A percentile compares a stretch with the other conserved stretches of the same genome.
These are phyloP conservation scores for Picochlorum sp. DNA, from an alignment of 139 green algal species.

Conservation along the genomic window DNA sequence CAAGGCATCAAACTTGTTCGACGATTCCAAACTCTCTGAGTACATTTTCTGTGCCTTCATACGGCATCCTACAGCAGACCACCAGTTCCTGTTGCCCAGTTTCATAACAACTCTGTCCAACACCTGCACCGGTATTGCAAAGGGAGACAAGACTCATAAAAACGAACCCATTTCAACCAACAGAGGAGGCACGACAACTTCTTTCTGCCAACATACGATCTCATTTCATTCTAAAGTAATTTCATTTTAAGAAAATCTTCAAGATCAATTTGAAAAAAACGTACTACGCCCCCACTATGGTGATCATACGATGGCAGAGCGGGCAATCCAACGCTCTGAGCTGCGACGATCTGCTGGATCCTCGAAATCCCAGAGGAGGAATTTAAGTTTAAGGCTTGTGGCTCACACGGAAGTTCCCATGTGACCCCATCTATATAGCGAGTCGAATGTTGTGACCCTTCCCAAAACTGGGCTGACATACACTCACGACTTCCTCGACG, in stretches of 20 bases:
- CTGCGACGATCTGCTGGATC: constrained; percentile 51
- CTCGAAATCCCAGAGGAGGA: constrained; percentile 41
- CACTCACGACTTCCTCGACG: constrained; percentile 27
- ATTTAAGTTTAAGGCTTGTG: constrained; percentile 34
- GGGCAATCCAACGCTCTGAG: constrained; percentile 45
- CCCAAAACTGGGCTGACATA: constrained; percentile 61
- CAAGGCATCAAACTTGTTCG: constrained; percentile 12
- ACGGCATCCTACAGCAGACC: constrained; percentile 37
- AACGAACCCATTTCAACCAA: neutral
- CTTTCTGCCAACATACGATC: neutral
- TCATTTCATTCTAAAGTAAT: too few relatives aligned
- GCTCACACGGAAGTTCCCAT: constrained; percentile 37
- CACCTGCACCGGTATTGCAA: too few relatives aligned
- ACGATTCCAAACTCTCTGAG: neutral
- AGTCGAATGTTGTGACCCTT: constrained; percentile 19
- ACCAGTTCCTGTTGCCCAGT: constrained; percentile 40
- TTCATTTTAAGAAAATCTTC: too few relatives aligned
- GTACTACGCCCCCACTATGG: constrained; percentile 44
- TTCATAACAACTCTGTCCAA: constrained; percentile 53
- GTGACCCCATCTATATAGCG: constrained; percentile 33
- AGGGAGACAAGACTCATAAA: neutral
- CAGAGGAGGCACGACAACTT: neutral
- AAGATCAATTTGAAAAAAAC: neutral
- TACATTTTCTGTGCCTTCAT: constrained; percentile 32
- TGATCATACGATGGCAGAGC: constrained; percentile 39